phyloP scores from a whole-genome alignment of 2,329 filamentous ascomycete species.

The Pestalotiopsis fici region DNA sequence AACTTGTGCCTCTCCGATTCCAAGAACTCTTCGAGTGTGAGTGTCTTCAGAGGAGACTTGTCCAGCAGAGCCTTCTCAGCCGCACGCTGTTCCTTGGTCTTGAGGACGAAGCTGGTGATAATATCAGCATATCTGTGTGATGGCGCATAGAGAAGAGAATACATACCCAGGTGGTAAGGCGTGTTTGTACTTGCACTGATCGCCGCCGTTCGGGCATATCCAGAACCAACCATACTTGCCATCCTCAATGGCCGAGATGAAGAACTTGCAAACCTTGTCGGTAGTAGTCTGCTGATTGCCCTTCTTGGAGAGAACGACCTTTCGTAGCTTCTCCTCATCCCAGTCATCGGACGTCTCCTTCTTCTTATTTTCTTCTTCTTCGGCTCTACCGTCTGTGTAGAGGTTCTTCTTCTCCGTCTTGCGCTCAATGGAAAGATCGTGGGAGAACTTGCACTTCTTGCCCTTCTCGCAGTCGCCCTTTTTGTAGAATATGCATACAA shows the following conservation, averaged over 20 bases:
- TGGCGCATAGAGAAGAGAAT: background rate
- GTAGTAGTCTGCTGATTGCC: constrained; percentile 94
- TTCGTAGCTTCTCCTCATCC: constrained; percentile 94
- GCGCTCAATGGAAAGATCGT: constrained; percentile 85
- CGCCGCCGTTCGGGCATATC: constrained; percentile 92
- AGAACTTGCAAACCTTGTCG: constrained; percentile 99
- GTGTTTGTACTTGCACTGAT: constrained; percentile 99
- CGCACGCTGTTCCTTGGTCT: constrained; percentile 95
- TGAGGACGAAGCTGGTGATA: constrained; percentile 77
- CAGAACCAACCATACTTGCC: constrained; percentile 99
- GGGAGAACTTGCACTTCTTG: constrained; percentile 96
- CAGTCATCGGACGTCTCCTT: constrained; percentile 92
- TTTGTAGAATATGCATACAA: constrained; percentile 95
- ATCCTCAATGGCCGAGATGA: constrained; percentile 96
- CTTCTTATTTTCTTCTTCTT: constrained; percentile 78
- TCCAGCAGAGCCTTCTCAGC: constrained; percentile 95
- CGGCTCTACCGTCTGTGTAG: constrained; percentile 80
- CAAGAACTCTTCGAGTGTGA: constrained; percentile 96
- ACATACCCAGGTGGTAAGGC: constrained; percentile 90
- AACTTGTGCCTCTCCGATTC: constrained; percentile 96
- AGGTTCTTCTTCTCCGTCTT: constrained; percentile 91
- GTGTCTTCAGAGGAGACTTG: constrained; percentile 90
- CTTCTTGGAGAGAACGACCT: constrained; percentile 93
- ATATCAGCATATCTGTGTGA: constrained; percentile 10
- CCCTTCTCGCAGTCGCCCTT: constrained; percentile 98